These are phyloP conservation scores for Linanthus parryae DNA, from an alignment of 148 eudicot genomes.

Conservation along the genomic window DNA sequence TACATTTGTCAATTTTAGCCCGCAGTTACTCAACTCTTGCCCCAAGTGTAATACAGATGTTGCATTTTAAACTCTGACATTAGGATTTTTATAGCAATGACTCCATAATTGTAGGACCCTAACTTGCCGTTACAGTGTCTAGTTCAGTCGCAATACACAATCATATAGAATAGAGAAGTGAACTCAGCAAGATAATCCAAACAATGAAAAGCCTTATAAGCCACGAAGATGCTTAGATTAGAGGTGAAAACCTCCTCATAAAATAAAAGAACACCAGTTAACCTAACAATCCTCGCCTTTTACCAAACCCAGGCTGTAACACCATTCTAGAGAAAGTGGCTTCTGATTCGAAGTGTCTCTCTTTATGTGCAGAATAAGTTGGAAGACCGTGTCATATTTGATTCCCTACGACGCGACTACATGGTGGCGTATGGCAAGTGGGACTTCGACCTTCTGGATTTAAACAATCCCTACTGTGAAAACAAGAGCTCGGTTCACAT, in stretches of 20 bases:
- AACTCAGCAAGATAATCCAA: no score
- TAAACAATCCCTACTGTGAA: conserved; percentile 27
- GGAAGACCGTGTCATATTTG: conserved; percentile 21
- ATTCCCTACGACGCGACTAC: conserved; percentile 34
- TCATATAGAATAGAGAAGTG: no score
- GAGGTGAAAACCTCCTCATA: background rate
- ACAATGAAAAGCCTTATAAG: no score
- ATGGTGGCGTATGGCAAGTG: conserved; percentile 32
- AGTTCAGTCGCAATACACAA: no score
- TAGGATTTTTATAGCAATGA: no score
- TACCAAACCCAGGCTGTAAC: background rate
- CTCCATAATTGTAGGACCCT: no score
- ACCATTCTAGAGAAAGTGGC: background rate
- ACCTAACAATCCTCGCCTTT: background rate
- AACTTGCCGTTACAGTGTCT: no score
- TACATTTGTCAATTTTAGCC: no score
- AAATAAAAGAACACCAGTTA: background rate
- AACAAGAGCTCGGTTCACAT: conserved; percentile 36
- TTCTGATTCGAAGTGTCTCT: background rate
- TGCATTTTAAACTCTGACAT: no score
- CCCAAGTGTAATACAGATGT: no score
- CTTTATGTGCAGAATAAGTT: conserved; percentile 19
- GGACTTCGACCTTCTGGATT: conserved; percentile 42
- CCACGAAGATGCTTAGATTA: background rate
- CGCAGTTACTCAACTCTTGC: no score